These are phyloP conservation scores for Trichoderma sp. DNA, from an alignment of 2,329 filamentous ascomycete genomes.

Conservation along the genomic window DNA sequence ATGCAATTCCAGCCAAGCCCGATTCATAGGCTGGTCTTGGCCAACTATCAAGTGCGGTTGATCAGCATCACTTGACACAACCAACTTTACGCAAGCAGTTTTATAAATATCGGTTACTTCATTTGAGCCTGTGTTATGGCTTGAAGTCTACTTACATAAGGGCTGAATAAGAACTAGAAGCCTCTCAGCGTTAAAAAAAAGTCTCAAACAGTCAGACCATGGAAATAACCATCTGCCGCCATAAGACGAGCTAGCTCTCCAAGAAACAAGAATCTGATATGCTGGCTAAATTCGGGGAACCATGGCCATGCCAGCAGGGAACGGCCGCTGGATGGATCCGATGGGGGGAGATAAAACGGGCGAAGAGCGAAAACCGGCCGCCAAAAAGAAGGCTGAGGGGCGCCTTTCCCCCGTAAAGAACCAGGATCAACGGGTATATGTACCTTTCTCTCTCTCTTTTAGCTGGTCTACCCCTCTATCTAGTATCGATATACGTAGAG, in stretches of 20 bases:
- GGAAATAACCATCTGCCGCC: neutral
- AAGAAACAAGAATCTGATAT: neutral
- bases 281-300: neutral
- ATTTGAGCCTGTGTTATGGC: neutral
- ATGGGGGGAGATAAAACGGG: neutral
- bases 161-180: neutral
- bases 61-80: neutral
- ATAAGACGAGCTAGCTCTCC: neutral
- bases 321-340: neutral
- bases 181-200: neutral
- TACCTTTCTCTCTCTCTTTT: neutral
- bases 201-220: neutral
- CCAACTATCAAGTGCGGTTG: neutral
- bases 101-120: neutral
- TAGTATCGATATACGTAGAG: neutral
- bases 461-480: constrained; percentile 7
- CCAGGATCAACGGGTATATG: neutral
- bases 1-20: neutral
- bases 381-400: neutral
- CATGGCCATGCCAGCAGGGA: neutral
- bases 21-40: neutral
- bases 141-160: neutral
- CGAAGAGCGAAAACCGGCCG: neutral
- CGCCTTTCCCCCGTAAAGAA: neutral
- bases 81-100: neutral